Percentiles rank a stretch among this genome's conserved stretches.
These are phyloP conservation scores for Cercospora nicotianae DNA, from an alignment of 2,329 filamentous ascomycete genomes.

Conservation along the genomic window DNA sequence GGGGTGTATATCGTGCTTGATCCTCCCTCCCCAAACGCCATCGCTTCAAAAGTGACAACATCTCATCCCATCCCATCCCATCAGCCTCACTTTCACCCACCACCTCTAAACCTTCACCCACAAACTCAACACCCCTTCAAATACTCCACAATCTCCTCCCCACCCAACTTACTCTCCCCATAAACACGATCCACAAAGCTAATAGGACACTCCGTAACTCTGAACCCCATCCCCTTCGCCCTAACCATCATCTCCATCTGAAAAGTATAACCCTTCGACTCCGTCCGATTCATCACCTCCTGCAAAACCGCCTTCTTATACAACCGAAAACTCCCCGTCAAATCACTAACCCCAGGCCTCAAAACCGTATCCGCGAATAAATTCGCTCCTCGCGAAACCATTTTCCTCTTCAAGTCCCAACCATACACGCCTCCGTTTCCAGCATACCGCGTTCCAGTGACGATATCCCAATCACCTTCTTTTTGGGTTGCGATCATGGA, in stretches of 20 bases:
- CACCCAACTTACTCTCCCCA: conserved; percentile 91
- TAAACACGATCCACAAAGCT: conserved; percentile 94
- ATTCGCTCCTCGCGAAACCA: conserved; percentile 85
- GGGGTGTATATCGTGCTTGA: not conserved
- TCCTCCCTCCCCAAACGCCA: conserved; percentile 22
- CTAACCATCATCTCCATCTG: conserved; percentile 99
- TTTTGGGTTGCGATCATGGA: conserved; percentile 85
- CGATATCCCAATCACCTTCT: conserved; percentile 83
- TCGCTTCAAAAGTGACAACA: conserved; percentile 15
- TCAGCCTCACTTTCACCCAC: not conserved
- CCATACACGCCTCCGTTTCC: conserved; percentile 83
- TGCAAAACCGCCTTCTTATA: conserved; percentile 90
- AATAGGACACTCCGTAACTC: conserved; percentile 93
- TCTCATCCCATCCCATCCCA: not conserved
- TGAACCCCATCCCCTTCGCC: conserved; percentile 92
- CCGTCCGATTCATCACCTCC: conserved; percentile 84
- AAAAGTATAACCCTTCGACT: conserved; percentile 97
- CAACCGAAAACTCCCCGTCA: conserved; percentile 90
- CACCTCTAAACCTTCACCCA: conserved; percentile 50
- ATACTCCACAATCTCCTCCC: conserved; percentile 95
- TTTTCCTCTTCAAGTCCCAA: conserved; percentile 82
- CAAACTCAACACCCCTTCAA: conserved; percentile 62
- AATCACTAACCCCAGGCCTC: conserved; percentile 87
- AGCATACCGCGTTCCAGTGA: conserved; percentile 93
- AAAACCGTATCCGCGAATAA: conserved; percentile 93